Evolutionary conservation across 371 early-diverging fungal genomes (phyloP), one percentile per base, ranked within the genome.

Genomic region (Sporodiniella umbellata): DNA sequence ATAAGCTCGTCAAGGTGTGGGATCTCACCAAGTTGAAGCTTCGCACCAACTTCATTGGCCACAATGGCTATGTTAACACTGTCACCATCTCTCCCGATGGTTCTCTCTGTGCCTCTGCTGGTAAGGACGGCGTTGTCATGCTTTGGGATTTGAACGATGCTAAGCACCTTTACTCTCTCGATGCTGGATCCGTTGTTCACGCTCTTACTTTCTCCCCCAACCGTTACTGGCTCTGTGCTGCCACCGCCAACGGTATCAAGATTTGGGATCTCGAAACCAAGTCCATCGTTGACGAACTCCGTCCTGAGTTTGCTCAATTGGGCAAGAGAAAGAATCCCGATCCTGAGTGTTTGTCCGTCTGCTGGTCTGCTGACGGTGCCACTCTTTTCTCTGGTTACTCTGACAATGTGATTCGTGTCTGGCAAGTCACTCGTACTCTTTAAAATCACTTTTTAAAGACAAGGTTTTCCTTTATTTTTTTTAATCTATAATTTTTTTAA

Each of bases 171-270:
- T 98, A 98, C 94, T 93, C 96, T 58, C 86, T 98, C 60, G 96
- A 96, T 71, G 95, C 95, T 70, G 92, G 89, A 56, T 93, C 93
- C 75, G 74, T 83, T 64, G 92, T 99, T 87, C 91, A 97, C 84
- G 90, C 97, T 70, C 85, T 99, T 53, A 89, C 88, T 76, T 99
- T 99, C 93, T 94, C 95, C 55, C 96, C 98, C 72, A 97, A 98
- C 94, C 90, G 98, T 60, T 98, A 98, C 97, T 99, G 99, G 99
- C 87, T 99, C 68, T 94, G 95, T 84, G 98, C 98, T 69, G 99
- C 98, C 76, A 98, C 98, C 67, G 81, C 85, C 56, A 81, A 85
- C 58, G 85, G 91, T 78, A 96, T 99, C 88, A 95, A 93, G 91
- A 93, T 99, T 85, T 98, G 98, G 98, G 99, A 99, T 76, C 83